These are phyloP conservation scores for Talaromyces amestolkiae DNA, from an alignment of 2,329 filamentous ascomycete genomes.

Conservation along the genomic window DNA sequence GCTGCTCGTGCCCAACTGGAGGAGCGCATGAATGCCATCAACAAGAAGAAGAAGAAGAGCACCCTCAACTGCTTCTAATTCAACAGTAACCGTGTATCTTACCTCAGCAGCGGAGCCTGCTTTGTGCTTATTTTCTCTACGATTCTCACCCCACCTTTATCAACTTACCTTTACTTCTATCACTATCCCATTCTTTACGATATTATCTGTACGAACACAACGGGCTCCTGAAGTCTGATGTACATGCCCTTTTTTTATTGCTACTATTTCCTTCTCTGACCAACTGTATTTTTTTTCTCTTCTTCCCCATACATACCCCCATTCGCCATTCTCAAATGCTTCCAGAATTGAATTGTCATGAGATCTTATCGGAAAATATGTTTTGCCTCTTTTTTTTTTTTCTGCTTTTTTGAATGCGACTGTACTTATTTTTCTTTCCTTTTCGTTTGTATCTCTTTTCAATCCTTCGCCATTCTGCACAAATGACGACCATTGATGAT, in stretches of 20 bases:
- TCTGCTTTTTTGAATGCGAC: neutral
- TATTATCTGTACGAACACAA: slow-evolving; percentile 20
- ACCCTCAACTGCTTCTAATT: slow-evolving; percentile 93
- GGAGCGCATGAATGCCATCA: slow-evolving; percentile 89
- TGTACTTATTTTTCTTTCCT: slow-evolving; percentile 14
- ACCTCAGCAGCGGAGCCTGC: neutral
- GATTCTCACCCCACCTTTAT: neutral
- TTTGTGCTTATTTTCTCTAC: neutral
- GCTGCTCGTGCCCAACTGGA: slow-evolving; percentile 84
- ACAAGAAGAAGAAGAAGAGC: slow-evolving; percentile 90
- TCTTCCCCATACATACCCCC: slow-evolving; percentile 24
- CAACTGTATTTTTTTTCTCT: slow-evolving; percentile 22
- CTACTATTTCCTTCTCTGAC: neutral
- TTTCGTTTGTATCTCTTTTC: slow-evolving; percentile 13
- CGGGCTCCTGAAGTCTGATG: slow-evolving; percentile 20
- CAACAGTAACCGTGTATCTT: slow-evolving; percentile 20
- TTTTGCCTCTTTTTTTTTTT: slow-evolving; percentile 5
- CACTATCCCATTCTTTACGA: slow-evolving; percentile 19
- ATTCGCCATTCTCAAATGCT: slow-evolving; percentile 15
- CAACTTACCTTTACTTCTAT: slow-evolving; percentile 12
- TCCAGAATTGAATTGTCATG: slow-evolving; percentile 3
- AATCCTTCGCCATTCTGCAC: slow-evolving; percentile 18
- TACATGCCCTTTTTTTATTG: slow-evolving; percentile 20
- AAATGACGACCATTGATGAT: slow-evolving; percentile 19
- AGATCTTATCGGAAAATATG: slow-evolving; percentile 10